A percentile compares a stretch with the other conserved stretches of the same genome.
Evolutionary conservation across 495 filamentous ascomycete genomes (phyloP).

Genomic region (Neurospora discreta): DNA sequence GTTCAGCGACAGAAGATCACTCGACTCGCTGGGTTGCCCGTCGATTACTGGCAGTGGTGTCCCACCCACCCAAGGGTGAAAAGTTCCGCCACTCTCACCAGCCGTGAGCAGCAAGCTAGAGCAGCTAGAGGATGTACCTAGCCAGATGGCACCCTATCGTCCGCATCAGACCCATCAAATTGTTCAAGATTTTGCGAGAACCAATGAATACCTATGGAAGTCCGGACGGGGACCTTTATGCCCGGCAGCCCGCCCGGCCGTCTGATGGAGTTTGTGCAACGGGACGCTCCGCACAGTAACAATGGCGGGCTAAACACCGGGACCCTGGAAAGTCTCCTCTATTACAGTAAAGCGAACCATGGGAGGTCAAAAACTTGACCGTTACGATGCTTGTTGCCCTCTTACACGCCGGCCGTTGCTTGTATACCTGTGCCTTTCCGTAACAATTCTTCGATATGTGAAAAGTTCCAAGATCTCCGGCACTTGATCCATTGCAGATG

Average conservation of each 20-base stretch:
- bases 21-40: background rate
- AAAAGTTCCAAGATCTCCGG: background rate
- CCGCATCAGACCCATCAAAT: background rate
- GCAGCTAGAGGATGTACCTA: background rate
- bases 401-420: background rate
- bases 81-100: background rate
- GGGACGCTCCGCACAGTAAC: background rate
- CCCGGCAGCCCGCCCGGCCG: background rate
- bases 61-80: background rate
- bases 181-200: background rate
- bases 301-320: background rate
- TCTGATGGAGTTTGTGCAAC: background rate
- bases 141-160: background rate
- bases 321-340: background rate
- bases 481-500: background rate
- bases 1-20: background rate
- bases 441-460: background rate
- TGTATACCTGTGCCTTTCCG: background rate
- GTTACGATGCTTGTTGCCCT: background rate
- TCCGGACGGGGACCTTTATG: background rate
- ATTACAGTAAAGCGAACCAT: background rate
- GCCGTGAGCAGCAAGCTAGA: background rate
- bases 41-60: background rate
- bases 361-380: background rate
- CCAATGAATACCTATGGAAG: background rate